A percentile compares a stretch with the other conserved stretches of the same genome.
These are phyloP conservation scores for Tephrocybe sp. DNA, from an alignment of 768 basidiomycete species.

Conservation along the genomic window DNA sequence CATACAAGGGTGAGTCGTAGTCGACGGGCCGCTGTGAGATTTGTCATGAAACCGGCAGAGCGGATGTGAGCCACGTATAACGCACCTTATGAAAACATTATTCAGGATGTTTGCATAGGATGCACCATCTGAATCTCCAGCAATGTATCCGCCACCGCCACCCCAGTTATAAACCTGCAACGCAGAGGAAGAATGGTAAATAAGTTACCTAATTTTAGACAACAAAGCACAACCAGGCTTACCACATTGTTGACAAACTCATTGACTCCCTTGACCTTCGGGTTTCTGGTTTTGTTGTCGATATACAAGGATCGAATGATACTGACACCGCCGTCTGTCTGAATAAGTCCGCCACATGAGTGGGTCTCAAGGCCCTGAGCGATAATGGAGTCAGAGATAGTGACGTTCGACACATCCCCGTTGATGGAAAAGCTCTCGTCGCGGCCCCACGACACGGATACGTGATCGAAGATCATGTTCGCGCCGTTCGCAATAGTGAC, in stretches of 20 bases:
- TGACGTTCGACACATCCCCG: conserved; percentile 35
- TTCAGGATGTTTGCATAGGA: conserved; percentile 35
- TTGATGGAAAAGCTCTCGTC: conserved; percentile 37
- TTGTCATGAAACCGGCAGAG: not conserved
- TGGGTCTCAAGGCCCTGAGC: conserved; percentile 36
- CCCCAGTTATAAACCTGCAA: conserved; percentile 34
- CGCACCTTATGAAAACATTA: conserved; percentile 34
- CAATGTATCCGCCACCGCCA: conserved; percentile 34
- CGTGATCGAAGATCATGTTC: conserved; percentile 38
- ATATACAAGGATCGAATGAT: conserved; percentile 36
- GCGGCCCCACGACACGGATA: conserved; percentile 33
- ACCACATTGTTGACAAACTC: conserved; percentile 38
- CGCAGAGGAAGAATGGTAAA: not conserved
- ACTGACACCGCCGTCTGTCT: conserved; percentile 34
- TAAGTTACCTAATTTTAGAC: not conserved
- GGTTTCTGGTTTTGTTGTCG: conserved; percentile 36
- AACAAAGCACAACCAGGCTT: conserved; percentile 1
- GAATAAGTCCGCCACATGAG: conserved; percentile 35
- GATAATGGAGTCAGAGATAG: conserved; percentile 36
- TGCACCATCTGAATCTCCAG: conserved; percentile 32
- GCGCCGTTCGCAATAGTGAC: conserved; percentile 33
- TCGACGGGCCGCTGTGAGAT: conserved; percentile 29
- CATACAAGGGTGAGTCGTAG: conserved; percentile 26
- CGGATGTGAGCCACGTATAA: not conserved
- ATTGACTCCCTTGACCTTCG: conserved; percentile 37